Base-by-base conservation (phyloP, 306 rosid species). In the Acacia crassicarpa region DNA sequence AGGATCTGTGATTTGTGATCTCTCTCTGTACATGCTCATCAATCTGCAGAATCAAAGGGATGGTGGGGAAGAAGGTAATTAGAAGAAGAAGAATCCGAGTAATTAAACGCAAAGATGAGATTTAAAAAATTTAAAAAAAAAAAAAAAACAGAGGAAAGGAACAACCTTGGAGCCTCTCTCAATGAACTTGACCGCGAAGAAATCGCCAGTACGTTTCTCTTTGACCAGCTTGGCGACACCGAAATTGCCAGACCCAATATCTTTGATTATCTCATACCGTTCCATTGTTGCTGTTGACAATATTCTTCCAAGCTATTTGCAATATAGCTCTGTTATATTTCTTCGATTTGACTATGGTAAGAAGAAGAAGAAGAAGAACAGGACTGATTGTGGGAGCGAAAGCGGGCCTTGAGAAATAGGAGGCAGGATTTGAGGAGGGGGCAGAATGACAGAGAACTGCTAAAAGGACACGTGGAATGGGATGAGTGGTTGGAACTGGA, bases 21-120 rank as follows among this genome's bases (percentile, higher is more conserved):
- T 91, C 95, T 80, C 95, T 89, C 72, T 87, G 93, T 5, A 91
- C 95, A 83, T 89, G 92, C 81, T 91, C 92, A 82, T 91, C 91
- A 76, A 91, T 91, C 95, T 91, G 86, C 54, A 73, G 44, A 67
- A 38, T 11, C 15, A 11, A 20, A 69, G 22, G 14, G 16, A 40
- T 20, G 46, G 10, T 38, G 19, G 20, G 27, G 22, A 67, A 9
- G n/a, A 67, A 9, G 32, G 33, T 9, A 61, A 54, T 23, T 19
- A 19, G n/a, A 51, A 58, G 6, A 11, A 11, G 16, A 58, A n/a
- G 32, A 22, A 62, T 62, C 67, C 9, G 7, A 62, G 38, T 62
- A n/a, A 56, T 7, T 2, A 56, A 20, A 45, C 14, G 16, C 14
- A 10, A 0, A 45, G 17, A 45, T 45, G 13, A 44, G 46, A 11